These are phyloP conservation scores for Gardenia jasminoides DNA, from an alignment of 257 asterid species.

Conservation along the genomic window DNA sequence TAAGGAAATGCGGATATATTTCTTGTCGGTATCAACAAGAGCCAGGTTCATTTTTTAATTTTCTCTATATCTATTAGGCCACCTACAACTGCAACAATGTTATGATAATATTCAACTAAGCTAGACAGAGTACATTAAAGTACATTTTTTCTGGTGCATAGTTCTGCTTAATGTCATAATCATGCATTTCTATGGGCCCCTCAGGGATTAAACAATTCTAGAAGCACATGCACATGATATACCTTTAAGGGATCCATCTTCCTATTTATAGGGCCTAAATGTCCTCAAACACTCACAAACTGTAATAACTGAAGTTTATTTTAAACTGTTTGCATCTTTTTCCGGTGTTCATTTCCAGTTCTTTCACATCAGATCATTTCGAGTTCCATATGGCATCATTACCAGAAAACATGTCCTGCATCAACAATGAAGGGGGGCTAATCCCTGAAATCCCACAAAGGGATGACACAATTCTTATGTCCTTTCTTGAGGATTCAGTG, in stretches of 20 bases:
- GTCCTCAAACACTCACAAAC: background rate
- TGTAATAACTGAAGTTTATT: background rate
- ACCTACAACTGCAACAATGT: background rate
- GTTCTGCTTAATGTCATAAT: background rate
- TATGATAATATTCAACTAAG: background rate
- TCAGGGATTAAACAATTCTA: background rate
- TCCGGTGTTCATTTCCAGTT: background rate
- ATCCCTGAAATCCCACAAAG: constrained; percentile 1
- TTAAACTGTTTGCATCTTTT: background rate
- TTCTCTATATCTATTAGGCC: background rate
- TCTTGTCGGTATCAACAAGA: background rate
- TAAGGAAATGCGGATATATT: background rate
- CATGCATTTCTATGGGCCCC: background rate
- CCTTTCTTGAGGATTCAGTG: constrained; percentile 23
- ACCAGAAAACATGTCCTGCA: constrained; percentile 2
- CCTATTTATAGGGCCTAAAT: constrained; percentile 3
- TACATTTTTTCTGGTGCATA: background rate
- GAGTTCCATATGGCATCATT: background rate
- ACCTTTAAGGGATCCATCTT: background rate
- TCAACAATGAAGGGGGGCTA: background rate
- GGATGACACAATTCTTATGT: constrained; percentile 14
- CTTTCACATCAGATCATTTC: background rate
- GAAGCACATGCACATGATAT: background rate
- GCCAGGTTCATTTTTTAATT: constrained; percentile 4
- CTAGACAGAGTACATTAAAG: background rate